Conservation (phyloP, 371 early-diverging fungal species). For the Actinomortierella wolfii region DNA sequence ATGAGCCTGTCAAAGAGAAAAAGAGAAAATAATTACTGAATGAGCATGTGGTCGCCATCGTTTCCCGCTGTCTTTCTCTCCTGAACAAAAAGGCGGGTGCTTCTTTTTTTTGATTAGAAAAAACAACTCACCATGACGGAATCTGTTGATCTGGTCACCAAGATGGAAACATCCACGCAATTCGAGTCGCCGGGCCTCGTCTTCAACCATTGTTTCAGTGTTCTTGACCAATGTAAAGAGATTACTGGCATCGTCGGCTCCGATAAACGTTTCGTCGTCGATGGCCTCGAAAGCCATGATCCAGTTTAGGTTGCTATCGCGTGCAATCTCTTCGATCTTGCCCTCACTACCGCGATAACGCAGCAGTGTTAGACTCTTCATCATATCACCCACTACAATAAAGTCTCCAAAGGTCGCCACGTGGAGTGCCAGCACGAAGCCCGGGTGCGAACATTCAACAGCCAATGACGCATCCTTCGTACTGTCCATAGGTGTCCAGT, state of each 20-base stretch:
- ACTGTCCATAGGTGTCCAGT: conserved; percentile 39
- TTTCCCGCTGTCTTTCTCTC: too few species aligned
- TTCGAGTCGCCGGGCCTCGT: conserved; percentile 59
- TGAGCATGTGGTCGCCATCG: too few species aligned
- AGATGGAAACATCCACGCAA: conserved; percentile 75
- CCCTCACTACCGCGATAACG: conserved; percentile 47
- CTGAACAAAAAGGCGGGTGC: too few species aligned
- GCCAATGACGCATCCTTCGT: conserved; percentile 38
- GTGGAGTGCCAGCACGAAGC: conserved; percentile 62
- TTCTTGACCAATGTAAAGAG: conserved; percentile 63
- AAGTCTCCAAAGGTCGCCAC: conserved; percentile 70
- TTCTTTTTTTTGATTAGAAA: too few species aligned
- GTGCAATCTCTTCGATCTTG: conserved; percentile 60
- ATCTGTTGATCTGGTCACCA: conserved; percentile 82
- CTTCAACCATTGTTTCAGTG: conserved; percentile 46
- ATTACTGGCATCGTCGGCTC: conserved; percentile 64
- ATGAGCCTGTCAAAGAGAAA: conserved; percentile 53
- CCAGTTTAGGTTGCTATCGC: conserved; percentile 70
- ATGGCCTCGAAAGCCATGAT: conserved; percentile 69
- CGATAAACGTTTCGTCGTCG: conserved; percentile 65
- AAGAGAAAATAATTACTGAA: conserved; percentile 10
- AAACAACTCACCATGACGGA: conserved; percentile 63
- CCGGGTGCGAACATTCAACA: conserved; percentile 51
- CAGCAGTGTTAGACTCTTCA: conserved; percentile 77
- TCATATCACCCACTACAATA: conserved; percentile 87